Base-by-base conservation (phyloP, 2,329 filamentous ascomycete species). In the Aureobasidium sp. region DNA sequence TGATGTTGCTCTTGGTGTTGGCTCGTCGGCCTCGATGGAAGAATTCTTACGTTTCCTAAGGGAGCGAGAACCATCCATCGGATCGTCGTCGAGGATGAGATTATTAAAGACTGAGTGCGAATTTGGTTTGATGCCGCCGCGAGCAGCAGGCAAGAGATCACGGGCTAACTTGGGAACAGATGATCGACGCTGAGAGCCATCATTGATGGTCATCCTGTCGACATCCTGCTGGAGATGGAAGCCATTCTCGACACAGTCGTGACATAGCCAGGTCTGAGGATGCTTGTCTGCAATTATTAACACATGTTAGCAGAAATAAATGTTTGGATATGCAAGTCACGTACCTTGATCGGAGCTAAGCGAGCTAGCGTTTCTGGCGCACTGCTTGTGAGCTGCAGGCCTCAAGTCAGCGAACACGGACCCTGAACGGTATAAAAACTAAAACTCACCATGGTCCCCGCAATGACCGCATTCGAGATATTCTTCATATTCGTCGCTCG, bases 11-110 rank as follows among this genome's bases (percentile, higher is more conserved):
- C 75, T 70, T 45, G 69, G 67, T 17, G 77, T 59, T 29, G 72
- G 69, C 15, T 73, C 74, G 17, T 78, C 77, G 67, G 88, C 81
- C 65, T 90, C 79, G 62, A 85, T 83, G 3, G 89, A 88, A 1
- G 90, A 91, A 20, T 90, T 87, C 74, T 93, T 96, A 60, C 92
- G 85, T 76, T 96, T 96, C 64, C 92, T 84, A 64, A 96, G 77
- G 36, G 89, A 84, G 59, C 91, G 87, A 9, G 90, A 87, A 49
- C 87, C 89, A 73, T 93, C 88, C 77, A 88, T 80, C 8, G 87
- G 82, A 69, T 91, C 88, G 65, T 88, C 87, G 59, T 88, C 84
- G 60, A 89, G 79, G 41, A 89, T 86, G 12, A 89, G 77, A 62
- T 86, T 86, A 67, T 88, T 88, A 73, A 91, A 91, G 31, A 91